Evolutionary conservation across 2,329 filamentous ascomycete species (phyloP).

Genomic region (Alternaria sp.): DNA sequence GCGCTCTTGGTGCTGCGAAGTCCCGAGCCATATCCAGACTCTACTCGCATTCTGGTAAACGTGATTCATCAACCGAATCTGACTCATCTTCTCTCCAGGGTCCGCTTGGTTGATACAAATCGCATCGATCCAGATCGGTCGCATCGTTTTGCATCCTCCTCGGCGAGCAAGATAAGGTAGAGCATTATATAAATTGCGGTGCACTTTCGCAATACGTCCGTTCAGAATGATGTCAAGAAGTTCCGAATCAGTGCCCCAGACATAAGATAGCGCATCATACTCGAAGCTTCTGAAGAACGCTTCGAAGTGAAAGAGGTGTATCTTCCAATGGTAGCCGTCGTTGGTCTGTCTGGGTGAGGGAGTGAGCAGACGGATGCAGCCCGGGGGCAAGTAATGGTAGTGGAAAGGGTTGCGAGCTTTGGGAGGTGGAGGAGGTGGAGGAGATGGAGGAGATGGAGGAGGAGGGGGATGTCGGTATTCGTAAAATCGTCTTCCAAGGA

Average conservation of each 20-base stretch:
- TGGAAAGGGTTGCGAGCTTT: too few species aligned
- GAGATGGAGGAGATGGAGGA: too few species aligned
- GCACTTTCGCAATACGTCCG: not conserved
- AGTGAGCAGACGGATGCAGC: not conserved
- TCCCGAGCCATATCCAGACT: not conserved
- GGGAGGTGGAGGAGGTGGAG: too few species aligned
- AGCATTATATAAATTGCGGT: not conserved
- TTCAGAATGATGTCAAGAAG: rapidly evolving
- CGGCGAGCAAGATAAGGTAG: not conserved
- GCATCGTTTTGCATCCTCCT: rapidly evolving
- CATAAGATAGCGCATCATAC: not conserved
- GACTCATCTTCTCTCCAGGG: not conserved
- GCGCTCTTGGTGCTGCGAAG: not conserved
- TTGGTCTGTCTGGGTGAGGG: rapidly evolving
- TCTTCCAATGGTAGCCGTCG: not conserved
- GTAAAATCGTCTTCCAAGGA: too few species aligned
- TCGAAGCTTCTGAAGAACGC: too few species aligned
- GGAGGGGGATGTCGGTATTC: too few species aligned
- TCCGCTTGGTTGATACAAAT: not conserved
- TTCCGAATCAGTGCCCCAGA: not conserved
- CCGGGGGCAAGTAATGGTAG: not conserved
- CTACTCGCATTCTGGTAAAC: not conserved
- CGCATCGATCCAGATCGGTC: not conserved
- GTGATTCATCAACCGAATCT: not conserved
- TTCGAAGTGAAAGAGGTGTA: too few species aligned